Conservation (phyloP, 805 yeast genomes). For the Yarrowia yakushimensis region DNA sequence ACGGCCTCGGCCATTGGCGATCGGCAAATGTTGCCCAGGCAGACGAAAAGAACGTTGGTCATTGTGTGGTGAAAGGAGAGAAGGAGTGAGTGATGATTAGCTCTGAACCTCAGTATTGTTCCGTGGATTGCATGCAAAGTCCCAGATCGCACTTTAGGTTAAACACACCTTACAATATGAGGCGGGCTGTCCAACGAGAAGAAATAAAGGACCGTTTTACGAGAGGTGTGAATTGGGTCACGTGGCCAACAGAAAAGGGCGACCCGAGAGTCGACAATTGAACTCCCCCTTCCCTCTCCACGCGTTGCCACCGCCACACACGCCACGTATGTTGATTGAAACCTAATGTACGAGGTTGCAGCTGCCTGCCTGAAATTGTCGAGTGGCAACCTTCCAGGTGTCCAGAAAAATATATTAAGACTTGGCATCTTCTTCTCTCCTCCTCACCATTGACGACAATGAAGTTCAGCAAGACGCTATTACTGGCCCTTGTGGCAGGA, state of each 20-base stretch:
- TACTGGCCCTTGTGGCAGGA: constrained; percentile 4
- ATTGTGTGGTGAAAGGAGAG: not conserved
- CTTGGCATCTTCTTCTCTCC: not conserved
- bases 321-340: not conserved
- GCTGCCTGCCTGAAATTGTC: not conserved
- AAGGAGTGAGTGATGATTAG: not conserved
- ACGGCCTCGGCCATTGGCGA: constrained; percentile 99
- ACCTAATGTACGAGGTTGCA: not conserved
- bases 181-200: no score
- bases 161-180: not conserved
- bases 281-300: not conserved
- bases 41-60: constrained; percentile 22
- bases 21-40: constrained; percentile 51
- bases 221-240: no score
- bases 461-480: constrained; percentile 19
- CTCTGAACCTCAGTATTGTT: no score
- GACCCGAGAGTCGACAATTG: no score
- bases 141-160: not conserved
- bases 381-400: constrained; percentile 18
- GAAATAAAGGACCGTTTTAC: no score
- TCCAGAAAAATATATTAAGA: not conserved
- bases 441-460: not conserved
- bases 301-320: not conserved
- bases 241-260: not conserved
- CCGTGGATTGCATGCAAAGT: not conserved